Percentiles rank a stretch among this genome's conserved stretches.
phyloP scores from a whole-genome alignment of 2,329 filamentous ascomycete species.

The Truncatella angustata region DNA sequence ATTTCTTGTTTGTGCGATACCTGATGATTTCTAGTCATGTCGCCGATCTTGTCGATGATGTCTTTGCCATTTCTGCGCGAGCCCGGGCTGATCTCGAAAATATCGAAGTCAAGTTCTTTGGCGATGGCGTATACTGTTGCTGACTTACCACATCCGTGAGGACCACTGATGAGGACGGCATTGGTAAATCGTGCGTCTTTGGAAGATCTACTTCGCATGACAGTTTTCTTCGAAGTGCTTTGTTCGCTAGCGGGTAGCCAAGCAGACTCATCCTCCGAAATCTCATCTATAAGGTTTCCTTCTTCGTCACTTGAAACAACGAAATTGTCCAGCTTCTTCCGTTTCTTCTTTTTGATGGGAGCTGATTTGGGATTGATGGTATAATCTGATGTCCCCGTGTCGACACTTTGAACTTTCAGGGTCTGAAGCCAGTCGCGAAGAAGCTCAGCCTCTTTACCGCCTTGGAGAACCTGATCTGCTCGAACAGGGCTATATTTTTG shows the following conservation, averaged over 20 bases:
- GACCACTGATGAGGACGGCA: constrained; percentile 83
- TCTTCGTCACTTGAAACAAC: constrained; percentile 79
- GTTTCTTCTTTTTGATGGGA: constrained; percentile 63
- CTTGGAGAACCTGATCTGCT: constrained; percentile 73
- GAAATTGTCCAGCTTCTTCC: constrained; percentile 76
- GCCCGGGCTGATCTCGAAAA: constrained; percentile 91
- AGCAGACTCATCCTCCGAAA: constrained; percentile 59
- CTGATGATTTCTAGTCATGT: constrained; percentile 95
- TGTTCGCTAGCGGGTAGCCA: constrained; percentile 36
- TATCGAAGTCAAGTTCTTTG: constrained; percentile 85
- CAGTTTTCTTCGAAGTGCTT: constrained; percentile 47
- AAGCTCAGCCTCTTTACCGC: constrained; percentile 65
- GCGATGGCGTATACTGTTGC: constrained; percentile 89
- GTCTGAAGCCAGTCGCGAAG: constrained; percentile 79
- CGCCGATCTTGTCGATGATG: constrained; percentile 85
- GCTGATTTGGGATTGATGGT: constrained; percentile 29
- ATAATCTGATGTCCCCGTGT: constrained; percentile 50
- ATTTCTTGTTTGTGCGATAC: constrained; percentile 55
- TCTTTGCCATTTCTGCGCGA: constrained; percentile 85
- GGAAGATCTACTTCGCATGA: constrained; percentile 47
- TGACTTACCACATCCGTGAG: constrained; percentile 88
- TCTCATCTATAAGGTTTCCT: constrained; percentile 63
- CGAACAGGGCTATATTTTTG: constrained; percentile 79
- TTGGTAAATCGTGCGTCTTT: constrained; percentile 60
- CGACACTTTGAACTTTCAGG: constrained; percentile 74